These are phyloP conservation scores for Teunomyces pallodes DNA, from an alignment of 805 yeast species.

Conservation along the genomic window DNA sequence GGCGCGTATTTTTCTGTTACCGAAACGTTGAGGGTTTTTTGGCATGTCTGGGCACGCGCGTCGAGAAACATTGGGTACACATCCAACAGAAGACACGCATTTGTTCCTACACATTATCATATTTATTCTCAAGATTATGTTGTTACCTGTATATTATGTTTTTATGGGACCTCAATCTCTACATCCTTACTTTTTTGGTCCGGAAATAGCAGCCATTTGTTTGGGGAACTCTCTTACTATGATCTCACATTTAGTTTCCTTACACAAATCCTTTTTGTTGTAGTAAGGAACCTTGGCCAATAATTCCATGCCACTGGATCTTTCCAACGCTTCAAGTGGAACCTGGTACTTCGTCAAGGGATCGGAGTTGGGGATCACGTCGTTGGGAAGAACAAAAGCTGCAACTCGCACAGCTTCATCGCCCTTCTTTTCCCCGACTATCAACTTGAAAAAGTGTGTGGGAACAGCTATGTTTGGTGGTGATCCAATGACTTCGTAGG, in stretches of 20 bases:
- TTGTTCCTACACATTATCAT: background rate
- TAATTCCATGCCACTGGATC: slow-evolving; percentile 81
- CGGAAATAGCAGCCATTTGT: slow-evolving; percentile 14
- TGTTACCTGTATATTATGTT: background rate
- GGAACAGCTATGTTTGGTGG: slow-evolving; percentile 98
- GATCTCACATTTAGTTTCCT: slow-evolving; percentile 75
- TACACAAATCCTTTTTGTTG: slow-evolving; percentile 64
- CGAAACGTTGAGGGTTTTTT: background rate
- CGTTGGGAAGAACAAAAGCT: slow-evolving; percentile 93
- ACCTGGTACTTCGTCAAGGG: slow-evolving; percentile 78
- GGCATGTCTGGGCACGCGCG: background rate
- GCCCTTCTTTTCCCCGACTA: slow-evolving; percentile 70
- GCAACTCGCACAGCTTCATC: slow-evolving; percentile 62
- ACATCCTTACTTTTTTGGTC: background rate
- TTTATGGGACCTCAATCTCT: background rate
- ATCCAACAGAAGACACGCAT: background rate
- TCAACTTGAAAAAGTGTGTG: slow-evolving; percentile 89
- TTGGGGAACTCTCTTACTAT: slow-evolving; percentile 77
- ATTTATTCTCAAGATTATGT: too few species aligned
- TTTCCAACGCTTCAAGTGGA: slow-evolving; percentile 86
- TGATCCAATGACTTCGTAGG: slow-evolving; percentile 91
- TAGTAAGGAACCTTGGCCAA: slow-evolving; percentile 62
- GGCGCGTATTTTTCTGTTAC: background rate
- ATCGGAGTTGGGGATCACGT: slow-evolving; percentile 63
- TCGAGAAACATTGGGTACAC: background rate